Conservation (phyloP, 805 yeast genomes). For the Saccharomycopsis fodiens region DNA sequence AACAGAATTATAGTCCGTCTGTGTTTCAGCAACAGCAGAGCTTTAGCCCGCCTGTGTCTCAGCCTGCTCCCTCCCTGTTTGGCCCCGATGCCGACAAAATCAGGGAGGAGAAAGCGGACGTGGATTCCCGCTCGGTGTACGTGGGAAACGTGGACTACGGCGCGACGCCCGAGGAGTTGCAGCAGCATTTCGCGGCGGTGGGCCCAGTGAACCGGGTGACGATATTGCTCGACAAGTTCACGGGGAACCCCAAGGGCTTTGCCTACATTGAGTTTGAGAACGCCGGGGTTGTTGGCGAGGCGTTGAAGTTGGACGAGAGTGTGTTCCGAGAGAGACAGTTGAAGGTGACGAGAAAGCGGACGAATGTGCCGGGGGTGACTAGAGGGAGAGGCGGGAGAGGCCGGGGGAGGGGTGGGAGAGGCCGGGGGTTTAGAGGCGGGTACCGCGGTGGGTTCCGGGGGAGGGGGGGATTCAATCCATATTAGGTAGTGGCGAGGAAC, state of each 20-base stretch:
- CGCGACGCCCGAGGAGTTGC: constrained; percentile 72
- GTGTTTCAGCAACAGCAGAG: too few species aligned
- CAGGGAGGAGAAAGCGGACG: constrained; percentile 48
- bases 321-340: constrained; percentile 61
- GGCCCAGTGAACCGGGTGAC: constrained; percentile 63
- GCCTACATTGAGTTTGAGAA: constrained; percentile 83
- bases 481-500: too few species aligned
- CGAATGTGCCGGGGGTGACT: constrained; percentile 67
- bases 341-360: constrained; percentile 71
- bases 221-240: constrained; percentile 59
- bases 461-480: constrained; percentile 20
- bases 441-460: constrained; percentile 21
- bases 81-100: constrained; percentile 34
- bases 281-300: constrained; percentile 53
- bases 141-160: constrained; percentile 83
- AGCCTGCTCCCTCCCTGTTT: too few species aligned
- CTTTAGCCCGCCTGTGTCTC: too few species aligned
- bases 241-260: constrained; percentile 82
- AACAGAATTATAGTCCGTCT: too few species aligned
- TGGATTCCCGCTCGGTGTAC: constrained; percentile 71
- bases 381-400: constrained; percentile 27
- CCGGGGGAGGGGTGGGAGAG: constrained; percentile 29
- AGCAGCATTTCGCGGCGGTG: constrained; percentile 56
- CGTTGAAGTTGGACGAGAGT: constrained; percentile 58
- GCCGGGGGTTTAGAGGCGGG: constrained; percentile 29